These are phyloP conservation scores for Gastrodia elata DNA, from an alignment of 106 monocot species.

Conservation along the genomic window DNA sequence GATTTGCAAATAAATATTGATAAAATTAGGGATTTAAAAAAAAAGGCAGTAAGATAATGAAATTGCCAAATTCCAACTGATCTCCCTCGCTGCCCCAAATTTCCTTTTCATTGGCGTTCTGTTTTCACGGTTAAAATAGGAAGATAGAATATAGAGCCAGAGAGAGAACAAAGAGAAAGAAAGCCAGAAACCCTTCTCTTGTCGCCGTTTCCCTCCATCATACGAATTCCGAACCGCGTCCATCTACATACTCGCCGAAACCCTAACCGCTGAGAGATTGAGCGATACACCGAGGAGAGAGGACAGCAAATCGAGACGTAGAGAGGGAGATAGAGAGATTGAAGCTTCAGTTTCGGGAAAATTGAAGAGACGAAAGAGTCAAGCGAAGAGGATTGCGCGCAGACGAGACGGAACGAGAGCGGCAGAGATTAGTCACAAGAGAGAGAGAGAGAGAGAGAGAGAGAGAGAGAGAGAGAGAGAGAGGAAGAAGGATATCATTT, in stretches of 20 bases:
- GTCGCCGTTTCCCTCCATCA: constrained; percentile 11
- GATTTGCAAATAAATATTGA: too few species aligned
- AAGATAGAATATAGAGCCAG: not conserved
- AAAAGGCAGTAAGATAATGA: too few species aligned
- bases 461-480: not conserved
- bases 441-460: constrained; percentile 4
- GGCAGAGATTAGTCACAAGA: not conserved
- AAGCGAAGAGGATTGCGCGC: not conserved
- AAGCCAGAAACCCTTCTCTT: constrained; percentile 3
- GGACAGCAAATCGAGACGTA: not conserved
- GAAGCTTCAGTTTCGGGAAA: not conserved
- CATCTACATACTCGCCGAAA: not conserved
- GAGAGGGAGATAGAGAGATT: not conserved
- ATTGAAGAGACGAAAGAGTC: not conserved
- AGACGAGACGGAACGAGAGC: not conserved
- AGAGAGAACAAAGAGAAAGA: not conserved
- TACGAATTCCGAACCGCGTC: constrained; percentile 8
- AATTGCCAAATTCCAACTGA: too few species aligned
- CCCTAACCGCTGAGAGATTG: not conserved
- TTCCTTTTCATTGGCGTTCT: not conserved
- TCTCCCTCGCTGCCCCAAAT: too few species aligned
- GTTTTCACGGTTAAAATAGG: not conserved
- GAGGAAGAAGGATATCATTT: not conserved
- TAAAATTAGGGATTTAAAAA: too few species aligned
- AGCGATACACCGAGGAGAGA: not conserved